A percentile compares a stretch with the other conserved stretches of the same genome.
phyloP scores from a whole-genome alignment of 2,329 filamentous ascomycete species.

The Diplodia intermedia region DNA sequence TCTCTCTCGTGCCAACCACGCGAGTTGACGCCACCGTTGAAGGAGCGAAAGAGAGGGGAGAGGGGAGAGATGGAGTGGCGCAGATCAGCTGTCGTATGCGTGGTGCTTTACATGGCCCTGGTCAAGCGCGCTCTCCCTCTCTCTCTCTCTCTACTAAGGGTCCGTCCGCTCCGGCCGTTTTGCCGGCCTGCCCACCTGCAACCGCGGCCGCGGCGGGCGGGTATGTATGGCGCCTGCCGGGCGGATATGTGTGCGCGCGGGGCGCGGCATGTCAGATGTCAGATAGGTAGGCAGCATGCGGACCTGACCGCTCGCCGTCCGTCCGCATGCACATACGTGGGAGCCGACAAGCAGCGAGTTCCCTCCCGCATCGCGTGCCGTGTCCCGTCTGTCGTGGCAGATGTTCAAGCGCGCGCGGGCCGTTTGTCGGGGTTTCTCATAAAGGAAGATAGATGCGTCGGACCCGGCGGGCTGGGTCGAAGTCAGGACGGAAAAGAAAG shows the following conservation, averaged over 20 bases:
- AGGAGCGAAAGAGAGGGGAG: neutral
- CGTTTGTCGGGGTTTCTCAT: neutral
- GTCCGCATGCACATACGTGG: neutral
- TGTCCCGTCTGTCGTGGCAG: neutral
- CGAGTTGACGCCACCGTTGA: neutral
- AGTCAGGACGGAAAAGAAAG: neutral
- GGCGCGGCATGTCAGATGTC: neutral
- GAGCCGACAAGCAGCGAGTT: neutral
- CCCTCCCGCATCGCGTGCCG: neutral
- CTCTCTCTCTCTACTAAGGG: neutral
- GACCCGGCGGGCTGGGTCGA: conserved; percentile 1
- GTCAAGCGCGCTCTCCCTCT: neutral
- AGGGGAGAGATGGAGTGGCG: neutral
- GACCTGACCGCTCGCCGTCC: neutral
- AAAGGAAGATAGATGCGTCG: neutral
- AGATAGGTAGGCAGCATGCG: neutral
- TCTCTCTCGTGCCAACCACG: neutral
- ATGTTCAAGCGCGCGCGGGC: neutral
- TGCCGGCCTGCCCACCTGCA: neutral
- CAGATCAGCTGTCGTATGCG: neutral
- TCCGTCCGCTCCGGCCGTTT: too few relatives aligned
- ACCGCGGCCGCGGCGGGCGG: neutral
- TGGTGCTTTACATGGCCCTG: neutral
- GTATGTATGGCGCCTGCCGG: neutral
- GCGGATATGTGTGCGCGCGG: neutral